Evolutionary conservation across 495 filamentous ascomycete species (phyloP).

Genomic region (Penicillium dipodomyicola): DNA sequence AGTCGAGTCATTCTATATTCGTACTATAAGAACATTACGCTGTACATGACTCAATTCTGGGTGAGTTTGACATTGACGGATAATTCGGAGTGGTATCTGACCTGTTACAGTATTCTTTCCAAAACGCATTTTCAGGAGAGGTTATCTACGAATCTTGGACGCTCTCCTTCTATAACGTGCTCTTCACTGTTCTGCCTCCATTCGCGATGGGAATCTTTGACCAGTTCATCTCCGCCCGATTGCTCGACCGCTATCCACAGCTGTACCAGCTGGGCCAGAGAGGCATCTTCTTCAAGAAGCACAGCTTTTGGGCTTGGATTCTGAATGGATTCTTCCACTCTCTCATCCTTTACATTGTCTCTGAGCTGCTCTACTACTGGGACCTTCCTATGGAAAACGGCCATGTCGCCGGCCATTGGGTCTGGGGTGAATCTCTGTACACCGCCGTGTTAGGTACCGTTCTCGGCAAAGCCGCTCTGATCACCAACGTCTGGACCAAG

Average conservation of each 20-base stretch:
- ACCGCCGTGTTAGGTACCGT: slow-evolving; percentile 88
- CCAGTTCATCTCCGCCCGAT: slow-evolving; percentile 92
- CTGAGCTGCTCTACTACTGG: slow-evolving; percentile 72
- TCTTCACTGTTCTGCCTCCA: slow-evolving; percentile 93
- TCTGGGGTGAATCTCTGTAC: slow-evolving; percentile 93
- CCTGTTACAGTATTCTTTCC: slow-evolving; percentile 75
- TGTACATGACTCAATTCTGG: slow-evolving; percentile 99
- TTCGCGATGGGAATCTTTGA: slow-evolving; percentile 96
- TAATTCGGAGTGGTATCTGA: slow-evolving; percentile 33
- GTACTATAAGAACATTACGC: slow-evolving; percentile 98
- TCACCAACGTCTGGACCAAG: slow-evolving; percentile 98
- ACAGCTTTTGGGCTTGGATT: slow-evolving; percentile 91
- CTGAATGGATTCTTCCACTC: slow-evolving; percentile 95
- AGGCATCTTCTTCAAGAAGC: slow-evolving; percentile 86
- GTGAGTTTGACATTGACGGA: slow-evolving; percentile 43
- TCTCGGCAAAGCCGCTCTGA: slow-evolving; percentile 89
- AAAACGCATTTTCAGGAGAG: slow-evolving; percentile 96
- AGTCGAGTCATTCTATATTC: slow-evolving; percentile 96
- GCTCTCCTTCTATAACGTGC: slow-evolving; percentile 97
- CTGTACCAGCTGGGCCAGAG: slow-evolving; percentile 92
- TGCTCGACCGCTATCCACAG: slow-evolving; percentile 97
- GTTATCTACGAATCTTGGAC: slow-evolving; percentile 99
- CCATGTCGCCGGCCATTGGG: slow-evolving; percentile 86
- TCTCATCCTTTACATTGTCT: slow-evolving; percentile 82
- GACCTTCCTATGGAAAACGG: slow-evolving; percentile 77